A percentile compares a stretch with the other conserved stretches of the same genome.
Evolutionary conservation across 1,139 yeast genomes (phyloP).

Genomic region (Geotrichum siamense): DNA sequence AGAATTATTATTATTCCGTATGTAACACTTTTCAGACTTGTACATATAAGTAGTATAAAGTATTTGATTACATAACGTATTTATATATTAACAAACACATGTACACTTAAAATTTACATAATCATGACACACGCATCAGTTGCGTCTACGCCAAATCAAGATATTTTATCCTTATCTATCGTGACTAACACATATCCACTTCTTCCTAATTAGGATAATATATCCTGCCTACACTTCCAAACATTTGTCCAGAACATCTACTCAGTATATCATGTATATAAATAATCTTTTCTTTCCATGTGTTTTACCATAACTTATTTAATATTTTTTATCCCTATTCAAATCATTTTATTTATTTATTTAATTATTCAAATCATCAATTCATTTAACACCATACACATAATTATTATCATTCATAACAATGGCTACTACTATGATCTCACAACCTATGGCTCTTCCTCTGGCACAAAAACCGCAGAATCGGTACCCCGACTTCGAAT

Average conservation of each 20-base stretch:
- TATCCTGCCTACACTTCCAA: background rate
- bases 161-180: background rate
- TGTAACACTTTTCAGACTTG: background rate
- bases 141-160: background rate
- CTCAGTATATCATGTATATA: background rate
- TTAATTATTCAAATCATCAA: background rate
- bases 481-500: conserved; percentile 13
- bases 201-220: background rate
- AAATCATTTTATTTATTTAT: too few species aligned
- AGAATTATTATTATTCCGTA: background rate
- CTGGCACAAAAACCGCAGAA: background rate
- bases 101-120: background rate
- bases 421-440: background rate
- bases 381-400: too few species aligned
- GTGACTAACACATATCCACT: background rate
- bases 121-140: background rate
- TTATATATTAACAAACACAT: background rate
- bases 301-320: background rate
- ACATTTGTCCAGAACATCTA: background rate
- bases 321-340: background rate
- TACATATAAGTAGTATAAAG: too few species aligned
- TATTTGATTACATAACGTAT: background rate
- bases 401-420: too few species aligned
- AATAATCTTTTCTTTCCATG: background rate
- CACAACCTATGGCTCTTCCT: background rate